Evolutionary conservation across 768 basidiomycete genomes (phyloP).

Genomic region (Neoboletus subvelutipes): DNA sequence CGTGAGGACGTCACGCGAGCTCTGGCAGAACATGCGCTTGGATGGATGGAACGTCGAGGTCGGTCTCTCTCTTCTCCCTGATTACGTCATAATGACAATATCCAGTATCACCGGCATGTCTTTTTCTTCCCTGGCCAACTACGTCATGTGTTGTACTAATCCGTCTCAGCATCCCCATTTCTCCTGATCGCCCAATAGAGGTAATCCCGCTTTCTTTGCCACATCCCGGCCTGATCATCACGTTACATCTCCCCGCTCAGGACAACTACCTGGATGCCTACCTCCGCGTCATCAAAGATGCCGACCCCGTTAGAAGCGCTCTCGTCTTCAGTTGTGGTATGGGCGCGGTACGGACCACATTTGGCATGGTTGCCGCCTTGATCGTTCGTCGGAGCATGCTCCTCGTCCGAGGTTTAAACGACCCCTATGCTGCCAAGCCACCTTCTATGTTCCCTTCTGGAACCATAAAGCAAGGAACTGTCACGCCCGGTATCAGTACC

Average conservation of each 20-base stretch:
- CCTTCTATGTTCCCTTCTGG: constrained; percentile 14
- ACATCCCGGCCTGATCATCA: neutral
- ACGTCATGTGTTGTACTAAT: constrained; percentile 9
- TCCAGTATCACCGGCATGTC: constrained; percentile 73
- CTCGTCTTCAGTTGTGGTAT: constrained; percentile 96
- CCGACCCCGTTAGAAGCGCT: constrained; percentile 78
- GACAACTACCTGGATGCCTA: constrained; percentile 97
- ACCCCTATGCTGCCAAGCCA: constrained; percentile 66
- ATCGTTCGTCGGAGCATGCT: constrained; percentile 80
- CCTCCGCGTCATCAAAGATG: constrained; percentile 70
- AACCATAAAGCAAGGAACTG: constrained; percentile 14
- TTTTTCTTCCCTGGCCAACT: neutral
- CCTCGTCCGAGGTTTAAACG: constrained; percentile 59
- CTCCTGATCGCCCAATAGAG: constrained; percentile 89
- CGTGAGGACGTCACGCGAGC: constrained; percentile 84
- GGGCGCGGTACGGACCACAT: constrained; percentile 95
- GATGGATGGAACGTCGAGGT: constrained; percentile 95
- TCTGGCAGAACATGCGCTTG: constrained; percentile 75
- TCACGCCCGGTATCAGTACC: constrained; percentile 46
- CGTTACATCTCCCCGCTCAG: constrained; percentile 33
- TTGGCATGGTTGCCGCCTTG: constrained; percentile 94
- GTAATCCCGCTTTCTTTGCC: constrained; percentile 36
- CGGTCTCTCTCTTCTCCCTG: neutral
- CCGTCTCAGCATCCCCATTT: constrained; percentile 80
- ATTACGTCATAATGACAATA: constrained; percentile 12